These are phyloP conservation scores for Chloranthus sessilifolius DNA, from an alignment of 164 flowering plant genomes.

Conservation along the genomic window DNA sequence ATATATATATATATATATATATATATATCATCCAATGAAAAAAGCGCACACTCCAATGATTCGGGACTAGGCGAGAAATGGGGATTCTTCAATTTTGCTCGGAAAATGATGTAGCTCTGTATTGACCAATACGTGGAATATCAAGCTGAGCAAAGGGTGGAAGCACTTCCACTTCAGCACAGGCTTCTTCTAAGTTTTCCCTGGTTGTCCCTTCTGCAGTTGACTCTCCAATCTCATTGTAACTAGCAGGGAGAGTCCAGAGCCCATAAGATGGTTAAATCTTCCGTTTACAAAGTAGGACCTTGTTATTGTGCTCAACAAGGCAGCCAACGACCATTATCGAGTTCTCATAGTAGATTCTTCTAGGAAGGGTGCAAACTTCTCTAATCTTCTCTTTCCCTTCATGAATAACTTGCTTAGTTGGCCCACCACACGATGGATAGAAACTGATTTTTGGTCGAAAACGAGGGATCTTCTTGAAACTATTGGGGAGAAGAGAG, in stretches of 20 bases:
- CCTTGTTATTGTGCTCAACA: slow-evolving; percentile 77
- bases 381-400: slow-evolving; percentile 88
- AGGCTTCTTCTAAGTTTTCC: slow-evolving; percentile 95
- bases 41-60: slow-evolving; percentile 81
- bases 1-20: no score
- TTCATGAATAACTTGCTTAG: slow-evolving; percentile 76
- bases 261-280: slow-evolving; percentile 90
- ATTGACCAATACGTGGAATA: slow-evolving; percentile 90
- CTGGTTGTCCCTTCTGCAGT: slow-evolving; percentile 88
- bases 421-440: slow-evolving; percentile 85
- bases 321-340: slow-evolving; percentile 99
- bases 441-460: slow-evolving; percentile 70
- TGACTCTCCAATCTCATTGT: slow-evolving; percentile 94
- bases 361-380: slow-evolving; percentile 75
- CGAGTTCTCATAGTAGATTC: slow-evolving; percentile 81
- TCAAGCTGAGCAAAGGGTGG: slow-evolving; percentile 93
- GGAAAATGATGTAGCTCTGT: slow-evolving; percentile 88
- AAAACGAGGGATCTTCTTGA: no score
- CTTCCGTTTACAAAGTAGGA: slow-evolving; percentile 83
- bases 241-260: slow-evolving; percentile 99
- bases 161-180: slow-evolving; percentile 80
- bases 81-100: slow-evolving; percentile 71
- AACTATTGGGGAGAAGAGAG: no score
- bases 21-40: slow-evolving; percentile 67
- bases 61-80: slow-evolving; percentile 90